Evolutionary conservation across 306 rosid species (phyloP).

Genomic region (Dryas octopetala): DNA sequence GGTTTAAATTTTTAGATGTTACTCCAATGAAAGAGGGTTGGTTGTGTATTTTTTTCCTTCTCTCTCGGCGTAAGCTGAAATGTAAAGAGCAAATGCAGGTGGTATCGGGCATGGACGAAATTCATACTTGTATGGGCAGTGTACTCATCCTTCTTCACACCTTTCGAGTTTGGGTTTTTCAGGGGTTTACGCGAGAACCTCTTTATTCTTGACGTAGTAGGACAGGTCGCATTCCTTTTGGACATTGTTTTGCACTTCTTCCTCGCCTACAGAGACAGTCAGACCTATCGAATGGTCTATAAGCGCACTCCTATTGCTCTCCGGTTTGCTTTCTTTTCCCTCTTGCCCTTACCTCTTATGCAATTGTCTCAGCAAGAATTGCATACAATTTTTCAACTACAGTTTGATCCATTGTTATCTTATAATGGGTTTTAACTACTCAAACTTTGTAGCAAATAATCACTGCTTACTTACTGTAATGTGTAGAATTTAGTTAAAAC

Average conservation of each 20-base stretch:
- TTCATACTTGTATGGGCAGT: constrained; percentile 93
- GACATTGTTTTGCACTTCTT: constrained; percentile 79
- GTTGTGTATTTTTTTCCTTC: too few relatives aligned
- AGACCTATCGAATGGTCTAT: constrained; percentile 73
- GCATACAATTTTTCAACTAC: too few relatives aligned
- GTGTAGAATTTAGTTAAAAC: not conserved
- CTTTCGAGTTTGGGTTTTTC: constrained; percentile 91
- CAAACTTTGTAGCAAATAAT: not conserved
- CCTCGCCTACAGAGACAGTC: constrained; percentile 72
- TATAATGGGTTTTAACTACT: not conserved
- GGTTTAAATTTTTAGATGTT: too few relatives aligned
- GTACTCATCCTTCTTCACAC: constrained; percentile 97
- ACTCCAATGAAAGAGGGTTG: too few relatives aligned
- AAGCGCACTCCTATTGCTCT: constrained; percentile 73
- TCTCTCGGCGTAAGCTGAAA: not conserved
- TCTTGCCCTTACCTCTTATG: not conserved
- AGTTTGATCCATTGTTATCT: not conserved
- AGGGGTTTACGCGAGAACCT: constrained; percentile 73
- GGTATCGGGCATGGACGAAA: constrained; percentile 70
- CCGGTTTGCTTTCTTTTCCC: constrained; percentile 38
- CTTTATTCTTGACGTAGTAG: constrained; percentile 70
- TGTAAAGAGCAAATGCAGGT: constrained; percentile 45
- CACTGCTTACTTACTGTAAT: not conserved
- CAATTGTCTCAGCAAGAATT: not conserved
- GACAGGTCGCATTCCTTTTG: constrained; percentile 75